phyloP scores from a whole-genome alignment of 1,284 basidiomycete genomes.

The Xerocomus alliaceus region DNA sequence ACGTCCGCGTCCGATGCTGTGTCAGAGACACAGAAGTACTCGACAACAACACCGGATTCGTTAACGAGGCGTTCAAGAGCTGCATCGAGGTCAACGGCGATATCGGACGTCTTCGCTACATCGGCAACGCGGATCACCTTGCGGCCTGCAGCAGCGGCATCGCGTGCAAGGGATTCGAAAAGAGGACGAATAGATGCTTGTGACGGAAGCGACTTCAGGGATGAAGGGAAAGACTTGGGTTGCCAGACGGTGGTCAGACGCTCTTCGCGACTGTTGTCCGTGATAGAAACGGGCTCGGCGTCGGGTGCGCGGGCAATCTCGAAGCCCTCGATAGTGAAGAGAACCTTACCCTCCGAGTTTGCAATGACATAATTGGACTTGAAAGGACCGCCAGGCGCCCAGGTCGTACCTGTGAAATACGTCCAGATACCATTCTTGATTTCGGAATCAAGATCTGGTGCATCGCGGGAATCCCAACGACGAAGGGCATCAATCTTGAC shows the following conservation, averaged over 20 bases:
- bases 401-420: slow-evolving; percentile 30
- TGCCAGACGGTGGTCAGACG: slow-evolving; percentile 39
- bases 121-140: slow-evolving; percentile 34
- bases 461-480: slow-evolving; percentile 38
- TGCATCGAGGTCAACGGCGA: slow-evolving; percentile 23
- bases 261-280: slow-evolving; percentile 31
- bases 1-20: slow-evolving; percentile 29
- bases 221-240: slow-evolving; percentile 31
- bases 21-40: slow-evolving; percentile 33
- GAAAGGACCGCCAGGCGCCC: slow-evolving; percentile 37
- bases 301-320: slow-evolving; percentile 39
- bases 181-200: slow-evolving; percentile 20
- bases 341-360: slow-evolving; percentile 35
- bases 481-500: slow-evolving; percentile 37
- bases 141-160: slow-evolving; percentile 25
- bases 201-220: slow-evolving; percentile 5
- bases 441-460: slow-evolving; percentile 30
- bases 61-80: slow-evolving; percentile 21
- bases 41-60: slow-evolving; percentile 28
- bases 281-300: slow-evolving; percentile 32
- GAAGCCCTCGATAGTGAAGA: slow-evolving; percentile 41
- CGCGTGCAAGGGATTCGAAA: slow-evolving; percentile 24
- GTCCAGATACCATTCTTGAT: slow-evolving; percentile 40
- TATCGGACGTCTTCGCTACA: slow-evolving; percentile 21
- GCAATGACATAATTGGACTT: slow-evolving; percentile 37